Conservation (phyloP, 2,329 filamentous ascomycete species). For the Exophiala calicioides region DNA sequence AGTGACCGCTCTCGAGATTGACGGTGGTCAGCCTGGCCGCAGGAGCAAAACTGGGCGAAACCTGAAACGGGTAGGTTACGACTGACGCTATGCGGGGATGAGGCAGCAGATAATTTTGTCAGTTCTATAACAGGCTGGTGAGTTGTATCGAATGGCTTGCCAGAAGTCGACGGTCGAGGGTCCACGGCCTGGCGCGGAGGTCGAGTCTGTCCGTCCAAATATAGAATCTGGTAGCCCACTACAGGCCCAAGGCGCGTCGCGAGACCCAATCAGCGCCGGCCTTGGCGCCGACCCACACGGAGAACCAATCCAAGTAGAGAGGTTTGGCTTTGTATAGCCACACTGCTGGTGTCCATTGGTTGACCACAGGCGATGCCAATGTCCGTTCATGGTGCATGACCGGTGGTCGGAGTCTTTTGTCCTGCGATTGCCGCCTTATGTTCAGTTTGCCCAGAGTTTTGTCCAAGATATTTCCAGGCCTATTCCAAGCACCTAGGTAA, state of each 20-base stretch:
- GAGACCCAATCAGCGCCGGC: conserved; percentile 21
- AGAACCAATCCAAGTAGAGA: conserved; percentile 1
- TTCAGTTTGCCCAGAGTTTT: conserved; percentile 3
- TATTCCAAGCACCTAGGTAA: neutral
- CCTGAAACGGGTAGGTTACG: conserved; percentile 19
- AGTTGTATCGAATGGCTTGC: neutral
- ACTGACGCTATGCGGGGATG: conserved; percentile 15
- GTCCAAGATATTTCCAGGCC: neutral
- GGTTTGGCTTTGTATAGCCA: conserved; percentile 14
- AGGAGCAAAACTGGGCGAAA: conserved; percentile 4
- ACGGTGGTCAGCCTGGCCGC: conserved; percentile 17
- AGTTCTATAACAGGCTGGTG: conserved; percentile 1
- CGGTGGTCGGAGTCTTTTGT: neutral
- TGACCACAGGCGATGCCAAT: too few species aligned
- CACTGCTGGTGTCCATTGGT: conserved; percentile 1
- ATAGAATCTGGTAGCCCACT: too few species aligned
- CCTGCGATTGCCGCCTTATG: conserved; percentile 4
- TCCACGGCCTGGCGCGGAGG: too few species aligned
- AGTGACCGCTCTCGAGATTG: conserved; percentile 1
- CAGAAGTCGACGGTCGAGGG: neutral
- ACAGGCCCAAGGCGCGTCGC: conserved; percentile 13
- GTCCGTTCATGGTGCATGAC: neutral
- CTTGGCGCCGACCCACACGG: neutral
- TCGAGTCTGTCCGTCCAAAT: too few species aligned
- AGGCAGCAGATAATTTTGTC: conserved; percentile 3